Evolutionary conservation across 2,329 filamentous ascomycete species (phyloP).

Genomic region (Metarhizium brunneum): DNA sequence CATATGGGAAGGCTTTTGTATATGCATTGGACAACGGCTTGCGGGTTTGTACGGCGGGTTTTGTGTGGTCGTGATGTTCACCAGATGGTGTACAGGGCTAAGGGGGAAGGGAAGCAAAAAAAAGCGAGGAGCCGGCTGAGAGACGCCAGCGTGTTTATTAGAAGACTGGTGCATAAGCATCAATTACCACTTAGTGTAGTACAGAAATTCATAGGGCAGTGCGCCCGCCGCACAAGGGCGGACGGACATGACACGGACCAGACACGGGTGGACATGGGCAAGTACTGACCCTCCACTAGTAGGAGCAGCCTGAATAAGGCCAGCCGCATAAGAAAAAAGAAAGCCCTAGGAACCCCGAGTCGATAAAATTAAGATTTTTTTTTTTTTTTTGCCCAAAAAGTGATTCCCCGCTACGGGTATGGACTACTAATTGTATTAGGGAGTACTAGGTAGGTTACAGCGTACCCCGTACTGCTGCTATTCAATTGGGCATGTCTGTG

Average conservation of each 20-base stretch:
- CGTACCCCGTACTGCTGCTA: too few relatives aligned
- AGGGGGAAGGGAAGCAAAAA: not conserved
- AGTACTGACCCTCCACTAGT: not conserved
- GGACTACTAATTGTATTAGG: too few relatives aligned
- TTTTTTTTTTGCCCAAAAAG: too few relatives aligned
- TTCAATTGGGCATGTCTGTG: too few relatives aligned
- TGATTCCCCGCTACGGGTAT: too few relatives aligned
- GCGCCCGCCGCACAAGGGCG: not conserved
- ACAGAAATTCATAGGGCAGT: not conserved
- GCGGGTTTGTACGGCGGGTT: slow-evolving; percentile 7
- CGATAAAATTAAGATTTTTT: too few relatives aligned
- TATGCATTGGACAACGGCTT: slow-evolving; percentile 43
- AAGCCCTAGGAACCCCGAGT: too few relatives aligned
- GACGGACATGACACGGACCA: not conserved
- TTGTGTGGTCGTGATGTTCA: slow-evolving; percentile 6
- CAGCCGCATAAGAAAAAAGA: too few relatives aligned
- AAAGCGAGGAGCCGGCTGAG: not conserved
- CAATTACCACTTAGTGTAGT: too few relatives aligned
- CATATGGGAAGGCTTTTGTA: slow-evolving; percentile 35
- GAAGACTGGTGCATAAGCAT: not conserved
- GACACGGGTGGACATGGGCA: not conserved
- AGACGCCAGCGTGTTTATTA: not conserved
- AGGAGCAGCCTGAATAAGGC: too few relatives aligned
- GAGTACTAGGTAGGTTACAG: too few relatives aligned
- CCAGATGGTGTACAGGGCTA: slow-evolving; percentile 9